Evolutionary conservation across 495 filamentous ascomycete genomes (phyloP), one percentile per base, ranked within the genome.

Genomic region (Tuber calosporum): DNA sequence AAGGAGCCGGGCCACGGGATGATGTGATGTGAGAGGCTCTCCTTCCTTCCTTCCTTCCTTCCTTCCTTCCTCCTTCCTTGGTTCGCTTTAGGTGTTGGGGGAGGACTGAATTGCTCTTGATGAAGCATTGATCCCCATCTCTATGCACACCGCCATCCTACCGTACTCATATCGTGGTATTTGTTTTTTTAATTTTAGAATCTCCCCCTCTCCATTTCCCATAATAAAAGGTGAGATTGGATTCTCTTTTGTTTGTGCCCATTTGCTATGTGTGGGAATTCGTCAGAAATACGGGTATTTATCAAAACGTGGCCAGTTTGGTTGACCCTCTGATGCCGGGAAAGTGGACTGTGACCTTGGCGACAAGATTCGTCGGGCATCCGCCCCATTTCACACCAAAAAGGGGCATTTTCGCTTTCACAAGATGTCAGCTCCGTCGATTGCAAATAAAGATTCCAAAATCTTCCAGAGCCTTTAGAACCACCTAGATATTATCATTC

Each of bases 301-400:
- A 26, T 62, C 67, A 77, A 78, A 78, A 78, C 76, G 74, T 77
- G 76, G 37, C 39, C 68, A 6, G 3, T 62, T 34, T 62, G 26
- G 53, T 34, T 62, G 53, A 11, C 22, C 1, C 45, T 40, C 8
- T 40, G 8, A 3, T n/a, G 8, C 22, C 4, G 48, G 48, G 22
- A 58, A 13, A 58, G 48, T n/a, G n/a, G n/a, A n/a, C n/a, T n/a
- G n/a, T n/a, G n/a, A n/a, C n/a, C n/a, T n/a, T n/a, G n/a, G n/a
- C n/a, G n/a, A n/a, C n/a, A n/a, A n/a, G n/a, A n/a, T n/a, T n/a
- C n/a, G n/a, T n/a, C n/a, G n/a, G n/a, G n/a, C n/a, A n/a, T n/a
- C n/a, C n/a, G n/a, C n/a, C n/a, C n/a, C n/a, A n/a, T n/a, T n/a
- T n/a, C n/a, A n/a, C n/a, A n/a, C n/a, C n/a, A n/a, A n/a, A n/a